Conservation (phyloP, 2,329 filamentous ascomycete genomes). For the Juglanconis juglandina region DNA sequence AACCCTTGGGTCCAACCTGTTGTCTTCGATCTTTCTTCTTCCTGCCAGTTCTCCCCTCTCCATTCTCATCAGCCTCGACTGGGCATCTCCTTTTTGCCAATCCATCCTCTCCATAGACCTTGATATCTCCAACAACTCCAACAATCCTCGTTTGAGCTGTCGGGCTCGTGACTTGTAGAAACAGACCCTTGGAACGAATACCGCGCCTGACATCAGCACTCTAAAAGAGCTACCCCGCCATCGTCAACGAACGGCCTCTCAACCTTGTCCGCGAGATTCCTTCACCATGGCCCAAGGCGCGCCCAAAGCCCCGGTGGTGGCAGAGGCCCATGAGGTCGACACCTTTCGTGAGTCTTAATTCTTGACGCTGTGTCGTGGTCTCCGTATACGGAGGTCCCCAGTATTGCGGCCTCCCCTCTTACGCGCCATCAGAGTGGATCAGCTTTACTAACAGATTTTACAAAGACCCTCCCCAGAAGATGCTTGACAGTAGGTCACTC, state of each 20-base stretch:
- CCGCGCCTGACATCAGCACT: background rate
- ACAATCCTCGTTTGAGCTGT: background rate
- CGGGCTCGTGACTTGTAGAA: background rate
- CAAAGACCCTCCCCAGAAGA: constrained; percentile 61
- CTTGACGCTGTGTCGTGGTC: background rate
- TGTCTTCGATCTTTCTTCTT: background rate
- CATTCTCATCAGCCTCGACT: background rate
- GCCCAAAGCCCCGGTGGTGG: constrained; percentile 57
- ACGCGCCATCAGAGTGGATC: background rate
- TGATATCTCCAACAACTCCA: background rate
- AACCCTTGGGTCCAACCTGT: background rate
- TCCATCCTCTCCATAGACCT: background rate
- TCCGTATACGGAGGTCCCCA: background rate
- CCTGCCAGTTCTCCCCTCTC: background rate
- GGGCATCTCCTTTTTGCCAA: background rate
- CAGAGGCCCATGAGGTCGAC: constrained; percentile 73
- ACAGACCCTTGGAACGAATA: background rate
- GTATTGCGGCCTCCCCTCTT: background rate
- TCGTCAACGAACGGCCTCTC: background rate
- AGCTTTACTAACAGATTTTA: constrained; percentile 23
- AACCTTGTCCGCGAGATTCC: constrained; percentile 18
- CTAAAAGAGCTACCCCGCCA: constrained; percentile 15
- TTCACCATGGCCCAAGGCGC: constrained; percentile 42
- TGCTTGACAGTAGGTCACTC: constrained; percentile 60
- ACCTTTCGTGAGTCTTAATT: constrained; percentile 57